These are phyloP conservation scores for Nyssa sinensis DNA, from an alignment of 148 eudicot species.

Conservation along the genomic window DNA sequence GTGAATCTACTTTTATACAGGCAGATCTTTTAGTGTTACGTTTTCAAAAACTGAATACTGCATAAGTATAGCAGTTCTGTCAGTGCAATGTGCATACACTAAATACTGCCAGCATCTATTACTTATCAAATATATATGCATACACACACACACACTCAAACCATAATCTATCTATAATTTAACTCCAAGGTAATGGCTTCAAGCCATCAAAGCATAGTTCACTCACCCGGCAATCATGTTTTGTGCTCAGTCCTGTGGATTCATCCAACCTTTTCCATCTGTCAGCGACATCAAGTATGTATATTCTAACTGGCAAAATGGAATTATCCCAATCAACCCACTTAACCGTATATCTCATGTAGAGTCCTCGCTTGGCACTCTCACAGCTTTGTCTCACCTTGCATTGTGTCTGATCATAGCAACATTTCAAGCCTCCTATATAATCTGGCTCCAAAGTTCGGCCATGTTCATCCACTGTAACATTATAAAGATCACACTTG, in stretches of 20 bases:
- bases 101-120: too few species aligned
- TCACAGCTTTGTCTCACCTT: slow-evolving; percentile 48
- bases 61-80: background rate
- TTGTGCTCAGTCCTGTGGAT: slow-evolving; percentile 17
- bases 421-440: slow-evolving; percentile 75
- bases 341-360: slow-evolving; percentile 57
- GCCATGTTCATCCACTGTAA: slow-evolving; percentile 47
- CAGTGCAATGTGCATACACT: too few species aligned
- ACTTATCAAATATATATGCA: background rate
- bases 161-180: background rate
- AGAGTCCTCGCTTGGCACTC: slow-evolving; percentile 46
- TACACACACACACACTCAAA: too few species aligned
- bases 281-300: slow-evolving; percentile 77
- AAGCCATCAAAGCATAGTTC: background rate
- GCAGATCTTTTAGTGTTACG: background rate
- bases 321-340: slow-evolving; percentile 69
- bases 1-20: background rate
- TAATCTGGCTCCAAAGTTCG: slow-evolving; percentile 45
- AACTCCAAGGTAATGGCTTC: background rate
- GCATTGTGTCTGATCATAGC: slow-evolving; percentile 70
- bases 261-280: slow-evolving; percentile 39
- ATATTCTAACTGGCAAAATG: slow-evolving; percentile 67
- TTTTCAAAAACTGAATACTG: background rate
- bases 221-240: slow-evolving; percentile 62
- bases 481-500: slow-evolving; percentile 79